Conservation (phyloP, 2,329 filamentous ascomycete species). For the Hypoxylon sp. region DNA sequence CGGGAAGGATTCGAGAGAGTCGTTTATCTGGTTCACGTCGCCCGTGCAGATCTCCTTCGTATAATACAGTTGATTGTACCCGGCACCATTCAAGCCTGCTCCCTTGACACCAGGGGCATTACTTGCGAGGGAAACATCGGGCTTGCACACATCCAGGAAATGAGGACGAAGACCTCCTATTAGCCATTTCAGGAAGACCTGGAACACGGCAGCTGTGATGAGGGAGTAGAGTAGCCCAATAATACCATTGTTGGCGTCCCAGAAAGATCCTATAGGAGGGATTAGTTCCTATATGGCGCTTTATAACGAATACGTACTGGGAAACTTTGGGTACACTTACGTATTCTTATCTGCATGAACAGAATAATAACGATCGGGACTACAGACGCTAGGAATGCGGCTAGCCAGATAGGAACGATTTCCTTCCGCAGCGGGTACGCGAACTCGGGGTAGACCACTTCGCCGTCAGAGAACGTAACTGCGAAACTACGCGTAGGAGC, state of each 20-base stretch:
- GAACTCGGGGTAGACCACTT: constrained; percentile 79
- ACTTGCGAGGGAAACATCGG: constrained; percentile 63
- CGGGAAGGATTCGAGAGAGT: constrained; percentile 79
- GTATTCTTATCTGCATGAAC: constrained; percentile 76
- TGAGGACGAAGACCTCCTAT: constrained; percentile 81
- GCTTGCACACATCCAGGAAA: constrained; percentile 79
- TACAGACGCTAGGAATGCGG: constrained; percentile 75
- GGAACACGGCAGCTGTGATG: constrained; percentile 80
- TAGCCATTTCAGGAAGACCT: constrained; percentile 82
- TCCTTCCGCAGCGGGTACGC: constrained; percentile 79
- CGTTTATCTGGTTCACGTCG: constrained; percentile 74
- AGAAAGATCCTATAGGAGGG: constrained; percentile 65
- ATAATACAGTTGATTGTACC: constrained; percentile 74
- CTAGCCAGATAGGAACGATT: constrained; percentile 79
- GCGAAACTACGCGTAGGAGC: constrained; percentile 79
- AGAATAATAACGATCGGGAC: constrained; percentile 77
- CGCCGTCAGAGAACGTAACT: constrained; percentile 75
- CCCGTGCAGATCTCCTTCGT: constrained; percentile 80
- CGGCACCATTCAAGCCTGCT: constrained; percentile 60
- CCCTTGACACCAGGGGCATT: constrained; percentile 59
- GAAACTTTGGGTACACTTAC: constrained; percentile 46
- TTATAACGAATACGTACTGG: neutral
- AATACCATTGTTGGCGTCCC: constrained; percentile 79
- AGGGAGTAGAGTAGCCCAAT: constrained; percentile 79
- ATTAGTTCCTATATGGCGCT: neutral